These are phyloP conservation scores for Rosa hybrid DNA, from an alignment of 331 rosid species.

Conservation along the genomic window DNA sequence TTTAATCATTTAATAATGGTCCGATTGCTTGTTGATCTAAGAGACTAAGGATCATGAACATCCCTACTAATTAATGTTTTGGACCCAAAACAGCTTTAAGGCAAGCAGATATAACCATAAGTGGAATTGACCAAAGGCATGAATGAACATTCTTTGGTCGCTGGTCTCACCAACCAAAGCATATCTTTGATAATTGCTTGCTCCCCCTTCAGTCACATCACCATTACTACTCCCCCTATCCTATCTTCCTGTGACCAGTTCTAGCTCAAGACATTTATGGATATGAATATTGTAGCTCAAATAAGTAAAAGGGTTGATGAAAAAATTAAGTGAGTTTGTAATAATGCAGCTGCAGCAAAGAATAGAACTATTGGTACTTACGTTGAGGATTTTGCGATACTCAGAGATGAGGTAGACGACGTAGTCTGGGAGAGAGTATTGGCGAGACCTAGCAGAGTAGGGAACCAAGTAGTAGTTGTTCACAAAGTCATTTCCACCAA, in stretches of 20 bases:
- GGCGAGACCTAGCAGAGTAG: constrained; percentile 81
- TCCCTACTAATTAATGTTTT: too few species aligned
- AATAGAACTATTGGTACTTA: constrained; percentile 13
- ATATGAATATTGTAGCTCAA: neutral
- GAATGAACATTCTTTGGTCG: neutral
- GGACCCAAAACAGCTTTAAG: neutral
- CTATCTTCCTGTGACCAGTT: constrained; percentile 10
- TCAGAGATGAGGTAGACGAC: constrained; percentile 73
- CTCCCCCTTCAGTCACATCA: constrained; percentile 2
- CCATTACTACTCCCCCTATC: constrained; percentile 14
- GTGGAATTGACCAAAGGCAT: neutral
- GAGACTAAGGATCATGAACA: neutral
- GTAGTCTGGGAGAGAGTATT: constrained; percentile 74
- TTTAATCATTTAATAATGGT: neutral
- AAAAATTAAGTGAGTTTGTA: neutral
- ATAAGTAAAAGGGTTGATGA: neutral
- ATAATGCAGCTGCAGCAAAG: neutral
- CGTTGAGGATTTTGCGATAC: constrained; percentile 71
- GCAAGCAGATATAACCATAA: neutral
- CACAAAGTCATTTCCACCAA: constrained; percentile 92
- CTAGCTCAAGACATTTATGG: neutral
- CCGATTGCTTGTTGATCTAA: neutral
- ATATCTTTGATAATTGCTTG: neutral
- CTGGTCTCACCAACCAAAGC: constrained; percentile 28
- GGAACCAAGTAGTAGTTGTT: constrained; percentile 84